Conservation (phyloP, 768 basidiomycete genomes). For the Daedaleopsis nitida region DNA sequence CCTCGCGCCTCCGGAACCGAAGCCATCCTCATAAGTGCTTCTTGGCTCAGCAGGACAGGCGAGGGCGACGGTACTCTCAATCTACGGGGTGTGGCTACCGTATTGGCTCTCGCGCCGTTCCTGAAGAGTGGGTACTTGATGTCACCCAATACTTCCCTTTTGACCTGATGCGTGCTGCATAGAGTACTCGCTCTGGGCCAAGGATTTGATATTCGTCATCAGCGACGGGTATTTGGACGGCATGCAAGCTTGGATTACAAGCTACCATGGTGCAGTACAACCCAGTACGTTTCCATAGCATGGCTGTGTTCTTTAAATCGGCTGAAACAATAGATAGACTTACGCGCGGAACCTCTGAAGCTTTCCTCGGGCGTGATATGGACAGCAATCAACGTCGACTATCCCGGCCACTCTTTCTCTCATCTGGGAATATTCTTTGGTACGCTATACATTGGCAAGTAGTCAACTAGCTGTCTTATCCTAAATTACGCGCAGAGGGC, state of each 20-base stretch:
- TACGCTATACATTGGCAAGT: constrained; percentile 35
- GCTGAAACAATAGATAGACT: constrained; percentile 44
- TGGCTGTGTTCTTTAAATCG: background rate
- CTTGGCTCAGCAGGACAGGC: constrained; percentile 75
- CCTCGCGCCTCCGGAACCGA: constrained; percentile 94
- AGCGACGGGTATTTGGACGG: constrained; percentile 90
- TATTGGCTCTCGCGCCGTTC: constrained; percentile 83
- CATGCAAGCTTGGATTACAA: constrained; percentile 87
- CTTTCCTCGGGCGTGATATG: constrained; percentile 88
- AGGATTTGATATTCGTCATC: constrained; percentile 88
- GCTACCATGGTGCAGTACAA: constrained; percentile 74
- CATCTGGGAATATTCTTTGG: constrained; percentile 96
- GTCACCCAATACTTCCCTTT: no score
- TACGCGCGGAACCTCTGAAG: constrained; percentile 61
- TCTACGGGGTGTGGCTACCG: constrained; percentile 82
- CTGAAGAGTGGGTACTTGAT: constrained; percentile 62
- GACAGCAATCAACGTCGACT: constrained; percentile 94
- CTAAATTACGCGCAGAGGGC: constrained; percentile 62
- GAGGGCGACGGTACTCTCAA: constrained; percentile 67
- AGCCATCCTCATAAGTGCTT: constrained; percentile 88
- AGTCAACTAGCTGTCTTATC: background rate
- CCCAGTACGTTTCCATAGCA: constrained; percentile 49
- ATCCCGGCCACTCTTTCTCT: constrained; percentile 95
- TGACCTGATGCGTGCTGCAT: background rate
- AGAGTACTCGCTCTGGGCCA: constrained; percentile 94